phyloP scores from a whole-genome alignment of 23 red algal species.

The Gracilaria gracilis region DNA sequence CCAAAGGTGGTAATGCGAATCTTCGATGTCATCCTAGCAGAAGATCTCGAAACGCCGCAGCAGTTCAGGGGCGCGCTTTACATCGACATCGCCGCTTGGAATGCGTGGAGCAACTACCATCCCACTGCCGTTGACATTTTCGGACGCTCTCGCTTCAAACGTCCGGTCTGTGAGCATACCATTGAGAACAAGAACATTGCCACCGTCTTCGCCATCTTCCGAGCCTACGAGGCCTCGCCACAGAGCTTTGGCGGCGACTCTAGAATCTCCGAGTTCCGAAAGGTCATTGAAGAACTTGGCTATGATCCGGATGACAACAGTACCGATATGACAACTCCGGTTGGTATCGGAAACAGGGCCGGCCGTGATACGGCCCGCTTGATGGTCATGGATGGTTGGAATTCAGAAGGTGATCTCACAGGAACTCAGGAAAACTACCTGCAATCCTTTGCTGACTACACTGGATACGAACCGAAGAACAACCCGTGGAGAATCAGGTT shows the following conservation, averaged over 20 bases:
- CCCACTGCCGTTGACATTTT: slow-evolving; percentile 24
- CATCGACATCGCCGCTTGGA: slow-evolving; percentile 24
- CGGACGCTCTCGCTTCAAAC: slow-evolving; percentile 10
- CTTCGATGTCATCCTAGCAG: slow-evolving; percentile 7
- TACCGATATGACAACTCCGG: slow-evolving; percentile 5
- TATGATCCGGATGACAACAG: slow-evolving; percentile 18
- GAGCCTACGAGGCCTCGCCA: slow-evolving; percentile 1
- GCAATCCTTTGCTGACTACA: slow-evolving; percentile 15
- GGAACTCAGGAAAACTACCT: not conserved
- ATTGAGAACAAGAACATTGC: slow-evolving; percentile 26
- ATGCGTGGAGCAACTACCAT: slow-evolving; percentile 34
- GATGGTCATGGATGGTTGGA: slow-evolving; percentile 32
- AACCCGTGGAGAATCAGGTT: slow-evolving; percentile 3
- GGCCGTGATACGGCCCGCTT: slow-evolving; percentile 11
- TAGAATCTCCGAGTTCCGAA: not conserved
- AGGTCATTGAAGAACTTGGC: not conserved
- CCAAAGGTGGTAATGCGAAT: not conserved
- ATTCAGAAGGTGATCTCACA: slow-evolving; percentile 1
- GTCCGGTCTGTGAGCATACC: slow-evolving; percentile 9
- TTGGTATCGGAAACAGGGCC: slow-evolving; percentile 20
- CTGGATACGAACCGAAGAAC: slow-evolving; percentile 31
- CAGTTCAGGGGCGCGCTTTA: slow-evolving; percentile 10
- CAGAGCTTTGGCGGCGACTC: slow-evolving; percentile 29
- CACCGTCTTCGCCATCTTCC: not conserved
- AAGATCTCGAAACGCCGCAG: slow-evolving; percentile 1